Conservation (phyloP, 352 stramenopile genomes). For the Phytophthora aleatoria region DNA sequence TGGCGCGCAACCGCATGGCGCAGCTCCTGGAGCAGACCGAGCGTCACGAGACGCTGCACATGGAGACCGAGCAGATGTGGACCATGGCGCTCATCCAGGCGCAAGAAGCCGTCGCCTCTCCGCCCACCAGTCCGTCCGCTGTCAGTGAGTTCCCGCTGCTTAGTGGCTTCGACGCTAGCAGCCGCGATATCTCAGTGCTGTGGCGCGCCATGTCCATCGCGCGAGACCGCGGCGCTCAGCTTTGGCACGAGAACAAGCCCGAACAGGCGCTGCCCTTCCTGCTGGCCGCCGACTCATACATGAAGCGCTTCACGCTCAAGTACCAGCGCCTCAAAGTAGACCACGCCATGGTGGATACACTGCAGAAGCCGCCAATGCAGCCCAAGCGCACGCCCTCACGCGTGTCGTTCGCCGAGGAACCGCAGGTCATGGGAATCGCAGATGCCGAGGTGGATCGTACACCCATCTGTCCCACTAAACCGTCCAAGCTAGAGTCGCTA, state of each 20-base stretch:
- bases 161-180: slow-evolving; percentile 65
- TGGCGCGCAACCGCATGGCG: slow-evolving; percentile 69
- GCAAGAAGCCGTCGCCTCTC: slow-evolving; percentile 45
- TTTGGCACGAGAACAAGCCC: slow-evolving; percentile 88
- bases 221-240: slow-evolving; percentile 73
- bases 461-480: slow-evolving; percentile 74
- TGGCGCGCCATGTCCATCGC: slow-evolving; percentile 87
- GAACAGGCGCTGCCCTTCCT: slow-evolving; percentile 83
- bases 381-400: slow-evolving; percentile 44
- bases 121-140: slow-evolving; percentile 42
- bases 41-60: slow-evolving; percentile 64
- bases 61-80: slow-evolving; percentile 75
- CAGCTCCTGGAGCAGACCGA: slow-evolving; percentile 66
- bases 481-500: slow-evolving; percentile 84
- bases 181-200: slow-evolving; percentile 72
- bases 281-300: slow-evolving; percentile 84
- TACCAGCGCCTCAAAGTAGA: slow-evolving; percentile 87
- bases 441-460: slow-evolving; percentile 78
- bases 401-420: slow-evolving; percentile 72
- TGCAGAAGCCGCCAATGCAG: slow-evolving; percentile 35
- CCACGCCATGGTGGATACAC: slow-evolving; percentile 78
- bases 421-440: slow-evolving; percentile 68
- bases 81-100: slow-evolving; percentile 77
- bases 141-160: slow-evolving; percentile 68
- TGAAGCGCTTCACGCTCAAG: slow-evolving; percentile 90